Evolutionary conservation across 2,329 filamentous ascomycete species (phyloP).

Genomic region (Arthroderma uncinatum): DNA sequence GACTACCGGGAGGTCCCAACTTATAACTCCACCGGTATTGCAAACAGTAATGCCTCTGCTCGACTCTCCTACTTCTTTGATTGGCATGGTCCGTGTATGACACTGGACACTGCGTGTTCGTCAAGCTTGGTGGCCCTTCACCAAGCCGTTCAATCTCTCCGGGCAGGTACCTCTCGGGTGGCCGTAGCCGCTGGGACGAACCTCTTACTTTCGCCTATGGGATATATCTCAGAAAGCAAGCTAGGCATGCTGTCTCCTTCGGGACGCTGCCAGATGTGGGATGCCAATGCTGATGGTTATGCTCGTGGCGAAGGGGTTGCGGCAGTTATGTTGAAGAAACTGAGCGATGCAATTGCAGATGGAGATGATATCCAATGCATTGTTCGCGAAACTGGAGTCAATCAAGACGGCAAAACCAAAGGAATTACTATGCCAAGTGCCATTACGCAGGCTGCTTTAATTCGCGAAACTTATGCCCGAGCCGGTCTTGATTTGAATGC

Average conservation of each 20-base stretch:
- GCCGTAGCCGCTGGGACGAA: conserved; percentile 21
- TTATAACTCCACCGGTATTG: conserved; percentile 21
- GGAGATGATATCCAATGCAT: conserved; percentile 34
- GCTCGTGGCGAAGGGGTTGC: conserved; percentile 35
- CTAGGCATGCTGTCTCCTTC: conserved; percentile 26
- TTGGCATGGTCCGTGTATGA: conserved; percentile 11
- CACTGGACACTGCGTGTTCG: conserved; percentile 16
- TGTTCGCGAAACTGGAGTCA: conserved; percentile 29
- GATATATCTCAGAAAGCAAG: conserved; percentile 20
- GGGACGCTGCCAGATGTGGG: conserved; percentile 21
- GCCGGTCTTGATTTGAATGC: conserved; percentile 50
- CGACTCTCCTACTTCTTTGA: conserved; percentile 14
- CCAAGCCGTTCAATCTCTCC: conserved; percentile 14
- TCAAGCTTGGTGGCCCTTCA: conserved; percentile 10
- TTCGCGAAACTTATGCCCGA: conserved; percentile 38
- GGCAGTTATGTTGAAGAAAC: conserved; percentile 30
- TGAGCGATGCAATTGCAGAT: conserved; percentile 31
- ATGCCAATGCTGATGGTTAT: conserved; percentile 33
- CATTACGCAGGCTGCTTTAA: conserved; percentile 25
- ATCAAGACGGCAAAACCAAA: conserved; percentile 34
- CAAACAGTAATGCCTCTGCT: conserved; percentile 25
- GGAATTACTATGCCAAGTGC: conserved; percentile 18
- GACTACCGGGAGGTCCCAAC: conserved; percentile 15
- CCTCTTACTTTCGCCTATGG: conserved; percentile 15
- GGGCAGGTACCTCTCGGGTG: conserved; percentile 11